Evolutionary conservation across 225 moss, liverwort and hornwort species (phyloP), one percentile per base, ranked within the genome.

Genomic region (Bryoerythrophyllum caledonicum): DNA sequence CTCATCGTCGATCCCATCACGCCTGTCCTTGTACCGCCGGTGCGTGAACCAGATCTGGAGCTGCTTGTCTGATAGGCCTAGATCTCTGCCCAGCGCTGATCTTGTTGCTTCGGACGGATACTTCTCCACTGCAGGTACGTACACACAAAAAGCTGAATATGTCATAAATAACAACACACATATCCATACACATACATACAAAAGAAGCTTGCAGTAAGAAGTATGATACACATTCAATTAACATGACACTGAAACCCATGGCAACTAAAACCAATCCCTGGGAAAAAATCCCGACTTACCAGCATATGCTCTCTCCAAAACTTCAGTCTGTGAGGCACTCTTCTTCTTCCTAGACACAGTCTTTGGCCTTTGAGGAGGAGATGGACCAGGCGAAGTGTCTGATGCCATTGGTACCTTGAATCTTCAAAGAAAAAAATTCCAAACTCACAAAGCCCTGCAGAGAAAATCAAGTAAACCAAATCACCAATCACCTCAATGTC

Each of bases 21-120:
- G 89, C 77, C 91, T 87, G 63, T 91, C 91, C 74, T 91, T 91
- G 51, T 89, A 88, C 30, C 91, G 91, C 40, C 89, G 82, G 77
- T 91, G 91, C 17, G 89, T 91, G 58, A 91, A 91, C 91, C 91
- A 91, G 19, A 91, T 87, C 73, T 91, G 91, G 76, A 91, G 83
- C 74, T 91, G 91, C 82, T 91, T 91, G 60, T 91, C 87, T 16
- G 91, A 91, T 3, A 91, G 76, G 3, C 70, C 89, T 14, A 91
- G 87, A 48, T 87, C 83, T 11, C 65, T 75, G 62, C 91, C 87
- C 34, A 89, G 52, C 60, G 74, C 81, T 52, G 78, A 74, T 49
- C 89, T 85, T 16, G 84, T 85, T 65, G 76, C 73, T 58, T 91
- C 91, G 8, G 91, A 89, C 1, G 91, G 91, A 48, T 91, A 91